phyloP scores from a whole-genome alignment of 768 basidiomycete genomes.

The Asterophora lycoperdoides region DNA sequence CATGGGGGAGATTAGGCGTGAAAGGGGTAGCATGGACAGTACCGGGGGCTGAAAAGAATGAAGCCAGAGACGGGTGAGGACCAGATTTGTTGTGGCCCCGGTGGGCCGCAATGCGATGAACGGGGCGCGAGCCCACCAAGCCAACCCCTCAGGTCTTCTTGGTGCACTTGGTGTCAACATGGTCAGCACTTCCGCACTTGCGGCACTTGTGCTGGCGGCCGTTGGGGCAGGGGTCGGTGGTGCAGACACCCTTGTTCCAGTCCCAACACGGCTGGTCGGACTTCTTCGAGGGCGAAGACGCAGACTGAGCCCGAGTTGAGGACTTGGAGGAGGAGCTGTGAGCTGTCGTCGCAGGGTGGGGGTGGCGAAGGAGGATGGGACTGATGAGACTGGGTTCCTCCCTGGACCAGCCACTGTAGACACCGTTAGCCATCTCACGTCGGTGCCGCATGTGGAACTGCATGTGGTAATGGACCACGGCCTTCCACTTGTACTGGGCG shows the following conservation, averaged over 20 bases:
- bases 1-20: slow-evolving; percentile 5
- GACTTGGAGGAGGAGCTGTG: background rate
- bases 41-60: background rate
- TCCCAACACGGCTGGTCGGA: slow-evolving; percentile 13
- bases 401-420: background rate
- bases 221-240: slow-evolving; percentile 10
- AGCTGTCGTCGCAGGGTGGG: background rate
- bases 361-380: background rate
- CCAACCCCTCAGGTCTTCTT: background rate
- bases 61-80: background rate
- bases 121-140: background rate
- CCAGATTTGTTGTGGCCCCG: background rate
- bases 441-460: background rate
- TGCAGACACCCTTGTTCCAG: slow-evolving; percentile 16
- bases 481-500: background rate
- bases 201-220: slow-evolving; percentile 18
- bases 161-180: slow-evolving; percentile 7
- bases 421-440: background rate
- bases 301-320: background rate
- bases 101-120: background rate
- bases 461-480: slow-evolving; percentile 1
- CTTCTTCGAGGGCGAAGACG: too few species aligned
- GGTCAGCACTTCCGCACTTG: slow-evolving; percentile 7
- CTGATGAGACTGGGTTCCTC: too few species aligned
- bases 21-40: too few species aligned